Base-by-base conservation (phyloP, 495 filamentous ascomycete genomes). In the Aspergillus diversus region DNA sequence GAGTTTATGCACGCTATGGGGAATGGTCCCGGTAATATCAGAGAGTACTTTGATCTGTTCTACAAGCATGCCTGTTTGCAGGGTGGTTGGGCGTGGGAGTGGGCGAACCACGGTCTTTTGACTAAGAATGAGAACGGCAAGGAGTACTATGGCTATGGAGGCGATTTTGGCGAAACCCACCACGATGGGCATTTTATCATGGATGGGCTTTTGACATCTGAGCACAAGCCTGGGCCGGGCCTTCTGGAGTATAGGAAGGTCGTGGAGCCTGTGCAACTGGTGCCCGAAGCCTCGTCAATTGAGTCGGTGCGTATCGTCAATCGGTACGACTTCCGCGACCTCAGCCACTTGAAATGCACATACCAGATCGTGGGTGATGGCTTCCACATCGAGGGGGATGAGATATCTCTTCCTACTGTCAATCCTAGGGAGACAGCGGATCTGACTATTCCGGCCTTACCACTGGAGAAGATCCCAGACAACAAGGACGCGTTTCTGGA, bases 281-380 rank as follows among this genome's bases (percentile, higher is more conserved):
- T 34, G 12, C 48, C 60, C 11, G 60, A 75, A 1, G 64, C 65
- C 7, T 46, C 69, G 39, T 17, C 72, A 11, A 72, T 16, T 6
- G 13, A 27, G 17, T 5, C 50, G 21, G 21, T 84, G 9, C 72
- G 73, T 5, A 76, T 87, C 12, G 66, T 81, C 49, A 86, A 85
- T 53, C 75, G 83, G 32, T 86, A 86, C 61, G 81, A 84, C 60
- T 84, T 85, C 56, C 62, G 77, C 31, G 77, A 68, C 9, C 74
- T 87, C 8, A 80, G 81, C 61, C 81, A 84, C 42, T 69, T 86
- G 33, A 70, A 69, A 52, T 81, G 73, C 48, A 64, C 72, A 17
- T 85, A 80, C 77, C 71, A 72, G 32, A 58, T 85, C 31, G 74
- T 27, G 21, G 21, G 21, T 27, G 21, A 27, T 27, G 21, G 21